Evolutionary conservation across 345 rosid genomes (phyloP).

Genomic region (Salix exigua): DNA sequence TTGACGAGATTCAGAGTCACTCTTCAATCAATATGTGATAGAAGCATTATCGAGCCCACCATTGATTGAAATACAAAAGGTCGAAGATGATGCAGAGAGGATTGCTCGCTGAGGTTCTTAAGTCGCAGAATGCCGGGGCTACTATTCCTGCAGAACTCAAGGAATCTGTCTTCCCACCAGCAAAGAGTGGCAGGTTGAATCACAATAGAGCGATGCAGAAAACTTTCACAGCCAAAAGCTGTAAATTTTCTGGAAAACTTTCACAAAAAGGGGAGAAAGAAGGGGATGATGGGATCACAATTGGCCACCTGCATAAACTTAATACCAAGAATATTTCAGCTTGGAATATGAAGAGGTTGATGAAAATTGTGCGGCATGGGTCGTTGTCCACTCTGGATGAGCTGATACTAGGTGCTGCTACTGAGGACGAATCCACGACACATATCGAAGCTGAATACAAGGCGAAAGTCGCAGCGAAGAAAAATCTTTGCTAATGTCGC

Average conservation of each 20-base stretch:
- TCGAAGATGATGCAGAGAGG: slow-evolving; percentile 49
- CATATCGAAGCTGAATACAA: too few relatives aligned
- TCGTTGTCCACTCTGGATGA: too few relatives aligned
- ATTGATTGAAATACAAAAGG: slow-evolving; percentile 43
- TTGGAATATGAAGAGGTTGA: too few relatives aligned
- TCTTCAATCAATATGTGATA: slow-evolving; percentile 80
- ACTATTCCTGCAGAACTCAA: slow-evolving; percentile 54
- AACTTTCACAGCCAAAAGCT: slow-evolving; percentile 40
- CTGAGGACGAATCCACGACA: too few relatives aligned
- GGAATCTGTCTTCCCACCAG: slow-evolving; percentile 36
- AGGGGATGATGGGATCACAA: slow-evolving; percentile 40
- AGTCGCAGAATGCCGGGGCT: slow-evolving; percentile 60
- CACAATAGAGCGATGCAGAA: slow-evolving; percentile 18
- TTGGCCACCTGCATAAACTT: slow-evolving; percentile 71
- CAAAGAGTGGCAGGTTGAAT: slow-evolving; percentile 34
- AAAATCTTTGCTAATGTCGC: too few relatives aligned
- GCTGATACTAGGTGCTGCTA: too few relatives aligned
- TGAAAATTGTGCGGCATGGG: too few relatives aligned
- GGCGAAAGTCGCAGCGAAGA: too few relatives aligned
- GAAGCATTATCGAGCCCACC: slow-evolving; percentile 82
- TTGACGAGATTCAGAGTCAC: slow-evolving; percentile 75
- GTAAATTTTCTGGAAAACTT: slow-evolving; percentile 29
- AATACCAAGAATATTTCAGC: too few relatives aligned
- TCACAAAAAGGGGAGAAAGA: slow-evolving; percentile 29
- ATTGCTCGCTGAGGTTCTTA: slow-evolving; percentile 44